Conservation (phyloP, 1,139 yeast genomes). For the Pichia sp. region DNA sequence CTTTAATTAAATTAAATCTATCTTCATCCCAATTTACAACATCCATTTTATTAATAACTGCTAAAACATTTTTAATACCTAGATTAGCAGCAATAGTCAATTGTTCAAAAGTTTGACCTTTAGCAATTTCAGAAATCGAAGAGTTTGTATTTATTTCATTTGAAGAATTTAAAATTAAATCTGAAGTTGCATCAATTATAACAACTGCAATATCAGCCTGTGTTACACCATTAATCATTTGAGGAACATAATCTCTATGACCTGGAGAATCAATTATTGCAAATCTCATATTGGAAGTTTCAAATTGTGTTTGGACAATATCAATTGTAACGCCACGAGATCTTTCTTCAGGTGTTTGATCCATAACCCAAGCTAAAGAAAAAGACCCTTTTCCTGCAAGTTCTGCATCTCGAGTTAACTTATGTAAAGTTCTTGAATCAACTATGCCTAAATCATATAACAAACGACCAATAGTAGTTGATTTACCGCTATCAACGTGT, state of each 20-base stretch:
- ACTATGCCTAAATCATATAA: slow-evolving; percentile 78
- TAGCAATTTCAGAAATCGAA: slow-evolving; percentile 25
- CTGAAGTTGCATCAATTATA: slow-evolving; percentile 77
- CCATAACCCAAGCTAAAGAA: slow-evolving; percentile 97
- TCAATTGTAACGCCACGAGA: slow-evolving; percentile 90
- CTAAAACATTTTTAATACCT: slow-evolving; percentile 70
- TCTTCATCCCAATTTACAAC: slow-evolving; percentile 40
- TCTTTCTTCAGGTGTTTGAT: slow-evolving; percentile 90
- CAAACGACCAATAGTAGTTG: slow-evolving; percentile 88
- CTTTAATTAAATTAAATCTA: slow-evolving; percentile 56
- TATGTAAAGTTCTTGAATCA: slow-evolving; percentile 69
- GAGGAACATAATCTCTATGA: slow-evolving; percentile 95
- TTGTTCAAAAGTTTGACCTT: slow-evolving; percentile 96
- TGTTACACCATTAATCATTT: slow-evolving; percentile 95
- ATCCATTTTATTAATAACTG: slow-evolving; percentile 89
- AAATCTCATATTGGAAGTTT: slow-evolving; percentile 57
- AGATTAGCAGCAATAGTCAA: slow-evolving; percentile 74
- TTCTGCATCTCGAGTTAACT: slow-evolving; percentile 74
- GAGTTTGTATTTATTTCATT: slow-evolving; percentile 22
- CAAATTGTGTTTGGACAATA: slow-evolving; percentile 74
- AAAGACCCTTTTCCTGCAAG: slow-evolving; percentile 85
- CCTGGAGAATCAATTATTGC: slow-evolving; percentile 98
- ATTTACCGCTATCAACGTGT: slow-evolving; percentile 97
- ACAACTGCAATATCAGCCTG: slow-evolving; percentile 76
- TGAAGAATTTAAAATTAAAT: slow-evolving; percentile 57